These are phyloP conservation scores for Podila verticillata DNA, from an alignment of 192 early-diverging fungal species.

Conservation along the genomic window DNA sequence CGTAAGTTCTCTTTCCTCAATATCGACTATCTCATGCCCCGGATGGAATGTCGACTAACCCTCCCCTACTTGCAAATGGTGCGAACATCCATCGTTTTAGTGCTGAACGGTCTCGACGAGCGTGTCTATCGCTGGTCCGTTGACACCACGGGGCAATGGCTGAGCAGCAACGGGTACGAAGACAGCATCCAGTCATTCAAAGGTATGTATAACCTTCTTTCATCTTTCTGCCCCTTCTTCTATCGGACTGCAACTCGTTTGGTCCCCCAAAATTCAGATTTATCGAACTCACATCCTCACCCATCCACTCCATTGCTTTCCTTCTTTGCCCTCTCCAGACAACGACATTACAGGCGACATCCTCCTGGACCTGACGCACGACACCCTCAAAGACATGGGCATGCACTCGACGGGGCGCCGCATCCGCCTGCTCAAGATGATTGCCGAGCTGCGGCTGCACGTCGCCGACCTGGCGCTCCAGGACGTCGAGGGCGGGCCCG, in stretches of 20 bases:
- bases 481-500: slow-evolving; percentile 14
- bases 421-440: slow-evolving; percentile 67
- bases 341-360: slow-evolving; percentile 86
- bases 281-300: background rate
- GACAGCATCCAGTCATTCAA: slow-evolving; percentile 34
- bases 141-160: slow-evolving; percentile 41
- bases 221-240: too few relatives aligned
- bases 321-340: slow-evolving; percentile 43
- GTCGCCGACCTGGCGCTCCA: slow-evolving; percentile 38
- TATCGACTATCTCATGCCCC: too few relatives aligned
- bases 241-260: background rate
- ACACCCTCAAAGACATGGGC: slow-evolving; percentile 82
- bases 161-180: slow-evolving; percentile 27
- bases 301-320: background rate
- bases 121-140: slow-evolving; percentile 38
- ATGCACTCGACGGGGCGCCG: slow-evolving; percentile 85
- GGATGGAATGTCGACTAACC: too few relatives aligned
- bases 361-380: slow-evolving; percentile 85
- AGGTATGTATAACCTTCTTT: slow-evolving; percentile 19
- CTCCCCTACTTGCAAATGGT: too few relatives aligned
- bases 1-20: slow-evolving; percentile 19
- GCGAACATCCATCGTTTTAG: background rate
- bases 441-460: slow-evolving; percentile 33
- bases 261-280: too few relatives aligned
- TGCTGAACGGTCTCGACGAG: slow-evolving; percentile 20